phyloP scores from a whole-genome alignment of 73 alveolate species.

The Stentor coeruleus region DNA sequence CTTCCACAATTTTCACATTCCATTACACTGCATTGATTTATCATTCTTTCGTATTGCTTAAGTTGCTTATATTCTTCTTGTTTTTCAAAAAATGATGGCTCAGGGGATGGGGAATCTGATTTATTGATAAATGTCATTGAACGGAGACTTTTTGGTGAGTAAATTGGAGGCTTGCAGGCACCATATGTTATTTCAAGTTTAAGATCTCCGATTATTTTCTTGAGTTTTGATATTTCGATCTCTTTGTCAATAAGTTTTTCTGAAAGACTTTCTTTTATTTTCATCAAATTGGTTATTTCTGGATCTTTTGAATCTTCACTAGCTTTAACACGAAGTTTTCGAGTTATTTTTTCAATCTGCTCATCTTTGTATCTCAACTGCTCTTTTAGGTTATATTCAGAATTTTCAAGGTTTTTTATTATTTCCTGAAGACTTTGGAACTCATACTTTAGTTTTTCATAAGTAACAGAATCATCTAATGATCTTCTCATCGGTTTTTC shows the following conservation, averaged over 20 bases:
- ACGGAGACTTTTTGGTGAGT: neutral
- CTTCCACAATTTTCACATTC: neutral
- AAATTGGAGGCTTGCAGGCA: neutral
- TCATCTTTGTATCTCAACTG: neutral
- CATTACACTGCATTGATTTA: neutral
- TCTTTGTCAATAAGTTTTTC: constrained; percentile 8
- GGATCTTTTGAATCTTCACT: constrained; percentile 10
- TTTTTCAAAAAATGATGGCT: neutral
- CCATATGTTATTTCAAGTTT: neutral
- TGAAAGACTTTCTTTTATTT: neutral
- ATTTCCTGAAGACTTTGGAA: neutral
- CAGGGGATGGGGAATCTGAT: neutral
- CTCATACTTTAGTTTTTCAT: neutral
- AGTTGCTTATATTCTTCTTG: neutral
- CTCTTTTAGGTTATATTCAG: neutral
- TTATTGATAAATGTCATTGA: neutral
- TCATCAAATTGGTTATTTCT: neutral
- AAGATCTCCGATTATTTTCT: neutral
- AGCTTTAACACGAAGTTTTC: constrained; percentile 21
- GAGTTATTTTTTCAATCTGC: neutral
- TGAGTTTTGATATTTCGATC: neutral
- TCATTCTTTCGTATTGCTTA: constrained; percentile 4
- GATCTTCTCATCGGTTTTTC: too few species aligned
- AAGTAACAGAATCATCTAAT: too few species aligned
- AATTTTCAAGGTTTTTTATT: neutral